Conservation (phyloP, 2,329 filamentous ascomycete genomes). For the Sarocladium brachiariae region DNA sequence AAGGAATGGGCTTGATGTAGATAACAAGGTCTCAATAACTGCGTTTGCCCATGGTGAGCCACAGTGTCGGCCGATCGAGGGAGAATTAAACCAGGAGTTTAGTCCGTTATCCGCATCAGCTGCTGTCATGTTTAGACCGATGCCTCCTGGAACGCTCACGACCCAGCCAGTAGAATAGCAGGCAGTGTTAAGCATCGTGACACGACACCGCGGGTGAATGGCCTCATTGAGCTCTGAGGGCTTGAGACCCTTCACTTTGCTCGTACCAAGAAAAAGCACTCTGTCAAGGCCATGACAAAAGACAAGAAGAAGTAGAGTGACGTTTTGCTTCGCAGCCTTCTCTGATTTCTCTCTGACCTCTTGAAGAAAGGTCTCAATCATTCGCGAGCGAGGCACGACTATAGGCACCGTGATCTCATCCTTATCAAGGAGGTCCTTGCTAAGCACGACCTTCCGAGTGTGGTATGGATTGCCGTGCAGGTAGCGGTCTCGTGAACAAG, state of each 20-base stretch:
- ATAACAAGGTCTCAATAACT: neutral
- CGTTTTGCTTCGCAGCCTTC: no score
- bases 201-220: neutral
- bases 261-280: no score
- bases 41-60: neutral
- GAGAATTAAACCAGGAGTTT: neutral
- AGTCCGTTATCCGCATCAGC: neutral
- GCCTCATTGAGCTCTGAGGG: neutral
- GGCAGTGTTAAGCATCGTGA: neutral
- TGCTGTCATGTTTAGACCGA: neutral
- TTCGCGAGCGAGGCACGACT: no score
- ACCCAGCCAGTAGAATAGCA: neutral
- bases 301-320: no score
- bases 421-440: no score
- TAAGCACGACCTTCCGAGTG: no score
- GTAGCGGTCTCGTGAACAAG: no score
- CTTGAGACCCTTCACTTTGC: constrained; percentile 2
- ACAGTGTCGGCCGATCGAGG: neutral
- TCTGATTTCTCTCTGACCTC: no score
- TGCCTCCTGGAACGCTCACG: neutral
- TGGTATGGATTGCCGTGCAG: no score
- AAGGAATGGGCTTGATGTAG: neutral
- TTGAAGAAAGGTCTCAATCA: no score
- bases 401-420: no score
- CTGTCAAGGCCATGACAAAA: no score